These are phyloP conservation scores for Talaromyces ruber DNA, from an alignment of 495 filamentous ascomycete species.

Conservation along the genomic window DNA sequence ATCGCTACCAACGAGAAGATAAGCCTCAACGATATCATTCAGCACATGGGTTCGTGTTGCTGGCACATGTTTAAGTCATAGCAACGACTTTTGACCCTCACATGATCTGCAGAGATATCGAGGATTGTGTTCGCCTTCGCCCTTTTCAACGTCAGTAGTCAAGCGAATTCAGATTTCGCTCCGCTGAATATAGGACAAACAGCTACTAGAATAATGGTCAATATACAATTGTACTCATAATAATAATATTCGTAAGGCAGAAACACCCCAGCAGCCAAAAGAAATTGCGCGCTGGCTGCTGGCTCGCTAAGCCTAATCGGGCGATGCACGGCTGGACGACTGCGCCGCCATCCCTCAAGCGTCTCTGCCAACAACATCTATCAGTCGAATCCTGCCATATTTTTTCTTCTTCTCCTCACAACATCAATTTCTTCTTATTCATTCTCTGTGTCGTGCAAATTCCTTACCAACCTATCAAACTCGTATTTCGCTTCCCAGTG, in stretches of 20 bases:
- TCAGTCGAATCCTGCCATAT: not conserved
- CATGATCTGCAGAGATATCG: not conserved
- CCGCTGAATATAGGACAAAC: not conserved
- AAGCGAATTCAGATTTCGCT: not conserved
- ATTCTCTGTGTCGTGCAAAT: not conserved
- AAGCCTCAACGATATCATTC: not conserved
- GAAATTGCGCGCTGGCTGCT: not conserved
- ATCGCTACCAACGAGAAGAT: not conserved
- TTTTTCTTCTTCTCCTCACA: constrained; percentile 21
- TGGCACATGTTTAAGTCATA: not conserved
- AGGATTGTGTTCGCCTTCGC: not conserved
- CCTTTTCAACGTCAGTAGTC: not conserved
- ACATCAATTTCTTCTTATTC: constrained; percentile 5
- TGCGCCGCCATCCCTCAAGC: constrained; percentile 2
- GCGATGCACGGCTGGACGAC: not conserved
- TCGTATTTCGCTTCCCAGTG: constrained; percentile 4
- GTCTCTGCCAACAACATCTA: constrained; percentile 1
- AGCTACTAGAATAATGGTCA: not conserved
- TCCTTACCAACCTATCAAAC: not conserved
- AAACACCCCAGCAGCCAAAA: not conserved
- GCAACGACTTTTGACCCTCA: not conserved
- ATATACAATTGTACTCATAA: not conserved
- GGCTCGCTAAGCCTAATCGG: not conserved
- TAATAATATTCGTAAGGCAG: not conserved
- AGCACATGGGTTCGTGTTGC: not conserved